Evolutionary conservation across 805 yeast species (phyloP).

Genomic region (Candida gorgasii): DNA sequence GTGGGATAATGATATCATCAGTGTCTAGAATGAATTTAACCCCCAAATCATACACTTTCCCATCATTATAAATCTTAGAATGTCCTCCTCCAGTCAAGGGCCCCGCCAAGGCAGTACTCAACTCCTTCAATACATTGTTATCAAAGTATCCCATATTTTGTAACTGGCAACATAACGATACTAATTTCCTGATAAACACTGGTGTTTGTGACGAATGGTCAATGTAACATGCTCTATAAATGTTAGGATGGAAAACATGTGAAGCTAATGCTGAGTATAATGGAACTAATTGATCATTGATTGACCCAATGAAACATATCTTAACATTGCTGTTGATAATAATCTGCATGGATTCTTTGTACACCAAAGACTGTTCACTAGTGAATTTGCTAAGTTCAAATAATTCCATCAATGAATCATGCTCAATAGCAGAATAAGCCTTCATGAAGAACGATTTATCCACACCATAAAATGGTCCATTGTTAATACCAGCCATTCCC

Average conservation of each 20-base stretch:
- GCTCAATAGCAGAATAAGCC: conserved; percentile 89
- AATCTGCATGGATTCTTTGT: conserved; percentile 63
- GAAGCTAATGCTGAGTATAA: conserved; percentile 82
- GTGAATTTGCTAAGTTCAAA: conserved; percentile 84
- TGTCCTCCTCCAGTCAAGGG: conserved; percentile 96
- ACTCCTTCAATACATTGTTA: conserved; percentile 82
- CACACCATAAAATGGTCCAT: conserved; percentile 91
- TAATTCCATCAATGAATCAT: conserved; percentile 79
- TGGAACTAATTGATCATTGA: conserved; percentile 94
- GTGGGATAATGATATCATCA: conserved; percentile 51
- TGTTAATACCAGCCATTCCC: conserved; percentile 94
- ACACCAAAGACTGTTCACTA: conserved; percentile 69
- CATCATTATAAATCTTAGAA: conserved; percentile 82
- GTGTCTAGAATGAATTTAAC: conserved; percentile 75
- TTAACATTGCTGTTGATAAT: conserved; percentile 73
- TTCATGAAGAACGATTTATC: conserved; percentile 82
- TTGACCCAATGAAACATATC: conserved; percentile 79
- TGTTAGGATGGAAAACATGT: conserved; percentile 85
- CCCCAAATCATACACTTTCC: conserved; percentile 80
- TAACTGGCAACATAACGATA: conserved; percentile 70
- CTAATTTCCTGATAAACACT: conserved; percentile 70
- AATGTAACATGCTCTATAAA: conserved; percentile 84
- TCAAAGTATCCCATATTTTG: conserved; percentile 80
- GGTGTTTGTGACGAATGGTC: conserved; percentile 83
- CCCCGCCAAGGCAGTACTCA: conserved; percentile 75